Evolutionary conservation across 352 stramenopile genomes (phyloP), one percentile per base, ranked within the genome.

Genomic region (Phytophthora sojae): DNA sequence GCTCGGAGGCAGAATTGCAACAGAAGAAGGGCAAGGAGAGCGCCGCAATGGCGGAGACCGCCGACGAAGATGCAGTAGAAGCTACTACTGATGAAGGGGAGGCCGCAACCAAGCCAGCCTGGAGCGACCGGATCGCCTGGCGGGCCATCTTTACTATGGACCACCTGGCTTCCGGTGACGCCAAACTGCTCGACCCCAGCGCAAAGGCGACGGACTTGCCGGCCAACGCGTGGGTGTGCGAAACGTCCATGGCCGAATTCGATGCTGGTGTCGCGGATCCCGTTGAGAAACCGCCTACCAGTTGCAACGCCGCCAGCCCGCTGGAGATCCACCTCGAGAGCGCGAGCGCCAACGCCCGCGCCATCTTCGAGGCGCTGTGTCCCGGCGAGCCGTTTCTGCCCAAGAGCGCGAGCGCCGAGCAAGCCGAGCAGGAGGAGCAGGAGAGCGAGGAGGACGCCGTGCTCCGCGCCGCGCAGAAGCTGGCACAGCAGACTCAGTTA

Each of bases 251-350:
- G 50, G 23, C 61, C 26, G 54, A 29, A 37, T 29, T n/a, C 25
- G 44, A 54, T 7, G 29, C 29, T 32, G 17, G 4, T 23, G 29
- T 4, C 4, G 52, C 23, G 8, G 25, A 64, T 50, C 3, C 26
- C 57, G 26, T 49, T 15, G 30, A 60, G 17, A 58, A 70, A n/a
- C 25, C 19, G 30, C 44, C 14, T 44, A n/a, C 35, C 35, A 44
- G 35, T 35, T 37, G 29, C 35, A 47, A 62, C 59, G 19, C n/a
- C 19, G 15, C 76, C 6, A 77, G 79, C 30, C 72, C 81, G 21
- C 67, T 92, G 7, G 85, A 92, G 42, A 83, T 90, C 19, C 82
- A 90, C 12, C 64, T 93, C 7, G 87, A 92, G 57, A 89, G 76
- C 39, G 80, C 77, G 29, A 86, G 81, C 62, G 70, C 76, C 6